A percentile compares a stretch with the other conserved stretches of the same genome.
Evolutionary conservation across 1,139 yeast genomes (phyloP).

Genomic region (Scheffersomyces segobiensis): DNA sequence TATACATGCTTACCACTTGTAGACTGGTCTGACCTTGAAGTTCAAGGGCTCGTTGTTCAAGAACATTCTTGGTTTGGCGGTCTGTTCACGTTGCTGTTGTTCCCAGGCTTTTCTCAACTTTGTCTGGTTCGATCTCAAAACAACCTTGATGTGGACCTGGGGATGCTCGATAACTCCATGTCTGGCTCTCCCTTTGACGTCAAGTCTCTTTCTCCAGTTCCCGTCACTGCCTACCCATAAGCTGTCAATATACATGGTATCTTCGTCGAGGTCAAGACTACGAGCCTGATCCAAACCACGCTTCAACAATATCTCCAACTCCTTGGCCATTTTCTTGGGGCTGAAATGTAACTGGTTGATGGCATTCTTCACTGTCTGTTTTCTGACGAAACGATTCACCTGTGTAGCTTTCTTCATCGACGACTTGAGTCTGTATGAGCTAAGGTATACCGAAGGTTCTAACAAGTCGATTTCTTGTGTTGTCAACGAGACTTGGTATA

Average conservation of each 20-base stretch:
- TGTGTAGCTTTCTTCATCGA: constrained; percentile 87
- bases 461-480: constrained; percentile 70
- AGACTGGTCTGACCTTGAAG: constrained; percentile 42
- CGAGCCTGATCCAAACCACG: constrained; percentile 73
- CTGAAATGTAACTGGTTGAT: constrained; percentile 92
- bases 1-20: constrained; percentile 37
- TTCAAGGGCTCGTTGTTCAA: constrained; percentile 50
- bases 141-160: constrained; percentile 77
- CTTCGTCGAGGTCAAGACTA: constrained; percentile 56
- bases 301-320: constrained; percentile 72
- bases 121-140: constrained; percentile 68
- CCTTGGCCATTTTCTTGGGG: constrained; percentile 76
- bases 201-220: constrained; percentile 66
- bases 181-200: constrained; percentile 89
- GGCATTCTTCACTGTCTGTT: constrained; percentile 72
- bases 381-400: constrained; percentile 73
- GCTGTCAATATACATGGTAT: constrained; percentile 70
- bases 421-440: constrained; percentile 78
- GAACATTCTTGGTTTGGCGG: constrained; percentile 46
- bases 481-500: constrained; percentile 58
- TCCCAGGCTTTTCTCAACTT: constrained; percentile 56
- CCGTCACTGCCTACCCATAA: constrained; percentile 96
- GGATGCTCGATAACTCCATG: constrained; percentile 76
- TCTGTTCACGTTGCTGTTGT: constrained; percentile 40
- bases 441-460: constrained; percentile 81